Evolutionary conservation across 345 rosid species (phyloP), one percentile per base, ranked within the genome.

Genomic region (Eucalyptus sp.): DNA sequence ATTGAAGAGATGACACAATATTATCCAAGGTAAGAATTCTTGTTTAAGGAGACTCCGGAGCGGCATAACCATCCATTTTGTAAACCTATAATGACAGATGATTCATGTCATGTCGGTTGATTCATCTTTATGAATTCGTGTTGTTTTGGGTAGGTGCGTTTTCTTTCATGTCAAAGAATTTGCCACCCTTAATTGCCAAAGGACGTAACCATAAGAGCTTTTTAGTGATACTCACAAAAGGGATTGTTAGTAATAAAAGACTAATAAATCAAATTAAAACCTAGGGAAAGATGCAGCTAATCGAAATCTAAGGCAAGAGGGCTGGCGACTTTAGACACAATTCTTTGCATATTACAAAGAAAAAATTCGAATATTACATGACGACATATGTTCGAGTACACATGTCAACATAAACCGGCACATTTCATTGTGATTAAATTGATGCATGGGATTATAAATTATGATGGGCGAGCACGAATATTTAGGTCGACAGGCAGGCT

Each of bases 61-160:
- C 1, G 2, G 44, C 20, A n/a, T 13, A 51, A 16, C 3, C 3
- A 7, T 56, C 6, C 2, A 56, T 56, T 56, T 56, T 56, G 1
- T 56, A 0, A 56, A 2, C 29, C 29, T 24, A 56, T 56, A 25
- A 56, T 56, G 13, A 22, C 0, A 56, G 3, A 24, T 0, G 3
- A 56, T 24, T 56, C 13, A 22, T 56, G 27, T 56, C 4, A 24
- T 56, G 13, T 24, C 3, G 6, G 1, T 56, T 24, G 37, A 68
- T 68, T 8, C 4, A 10, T 68, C 12, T 68, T 68, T 60, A 13
- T 60, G 1, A 60, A 27, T 13, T 60, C 16, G 4, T 12, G 68
- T 29, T 3, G 22, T 68, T 3, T 16, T 68, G 10, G 13, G 3
- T 68, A 16, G 4, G 18, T 68, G 80, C 0, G 11, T 31, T 66